A percentile compares a stretch with the other conserved stretches of the same genome.
phyloP scores from a whole-genome alignment of 495 filamentous ascomycete genomes.

The Cairneyella variabilis region DNA sequence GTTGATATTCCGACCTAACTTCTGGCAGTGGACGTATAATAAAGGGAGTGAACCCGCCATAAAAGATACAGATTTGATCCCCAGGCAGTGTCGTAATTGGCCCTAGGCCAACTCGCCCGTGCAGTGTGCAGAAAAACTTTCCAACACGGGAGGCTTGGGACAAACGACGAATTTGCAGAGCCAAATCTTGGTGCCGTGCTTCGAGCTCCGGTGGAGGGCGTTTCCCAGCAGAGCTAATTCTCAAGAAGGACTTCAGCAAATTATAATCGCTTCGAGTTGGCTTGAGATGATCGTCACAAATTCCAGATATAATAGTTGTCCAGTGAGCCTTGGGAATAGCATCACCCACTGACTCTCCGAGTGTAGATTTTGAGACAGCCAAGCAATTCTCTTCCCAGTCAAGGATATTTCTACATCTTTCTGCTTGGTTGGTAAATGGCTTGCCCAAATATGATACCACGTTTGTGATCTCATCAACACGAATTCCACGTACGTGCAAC shows the following conservation, averaged over 20 bases:
- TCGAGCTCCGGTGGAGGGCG: neutral
- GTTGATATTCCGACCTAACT: neutral
- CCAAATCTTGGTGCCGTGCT: neutral
- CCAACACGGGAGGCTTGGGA: neutral
- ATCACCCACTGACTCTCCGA: neutral
- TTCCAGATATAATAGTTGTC: conserved; percentile 2
- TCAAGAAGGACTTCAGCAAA: neutral
- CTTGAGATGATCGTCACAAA: neutral
- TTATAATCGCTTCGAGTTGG: neutral
- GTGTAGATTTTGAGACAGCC: neutral
- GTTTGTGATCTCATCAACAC: neutral
- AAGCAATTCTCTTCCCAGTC: conserved; percentile 1
- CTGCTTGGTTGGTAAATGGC: neutral
- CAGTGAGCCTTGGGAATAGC: conserved; percentile 3
- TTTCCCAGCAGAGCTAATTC: neutral
- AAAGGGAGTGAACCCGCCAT: conserved; percentile 4
- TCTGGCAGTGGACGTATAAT: neutral
- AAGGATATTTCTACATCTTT: neutral
- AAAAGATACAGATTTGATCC: conserved; percentile 9
- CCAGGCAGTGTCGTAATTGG: neutral
- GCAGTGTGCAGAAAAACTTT: neutral
- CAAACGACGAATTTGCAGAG: conserved; percentile 4
- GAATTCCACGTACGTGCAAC: conserved; percentile 1
- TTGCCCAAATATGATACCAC: neutral
- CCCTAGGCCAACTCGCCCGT: conserved; percentile 1